Conservation (phyloP, 306 rosid species). For the Cucurbita moschata region DNA sequence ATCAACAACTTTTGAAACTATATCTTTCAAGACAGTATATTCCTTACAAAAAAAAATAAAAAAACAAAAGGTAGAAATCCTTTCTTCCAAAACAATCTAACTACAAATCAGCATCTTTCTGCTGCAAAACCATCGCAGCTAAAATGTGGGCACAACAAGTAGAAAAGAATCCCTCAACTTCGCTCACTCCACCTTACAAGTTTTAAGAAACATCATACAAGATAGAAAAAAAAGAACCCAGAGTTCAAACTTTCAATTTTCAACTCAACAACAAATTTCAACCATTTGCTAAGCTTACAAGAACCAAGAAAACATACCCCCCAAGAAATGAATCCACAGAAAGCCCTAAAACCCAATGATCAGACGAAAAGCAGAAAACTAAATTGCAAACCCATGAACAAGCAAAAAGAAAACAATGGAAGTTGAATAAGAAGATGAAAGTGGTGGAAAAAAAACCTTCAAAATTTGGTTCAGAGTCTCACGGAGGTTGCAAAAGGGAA, state of each 20-base stretch:
- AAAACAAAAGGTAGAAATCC: background rate
- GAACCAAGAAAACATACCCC: background rate
- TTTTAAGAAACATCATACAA: background rate
- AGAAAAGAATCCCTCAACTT: background rate
- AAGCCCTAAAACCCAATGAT: slow-evolving; percentile 1
- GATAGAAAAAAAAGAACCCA: background rate
- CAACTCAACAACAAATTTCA: background rate
- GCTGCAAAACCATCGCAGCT: background rate
- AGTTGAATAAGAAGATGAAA: background rate
- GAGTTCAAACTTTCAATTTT: background rate
- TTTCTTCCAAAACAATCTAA: background rate
- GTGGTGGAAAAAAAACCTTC: background rate
- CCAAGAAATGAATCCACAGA: background rate
- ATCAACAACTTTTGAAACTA: background rate
- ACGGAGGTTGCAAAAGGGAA: background rate
- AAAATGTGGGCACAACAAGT: background rate
- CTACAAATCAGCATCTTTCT: background rate
- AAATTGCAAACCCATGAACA: background rate
- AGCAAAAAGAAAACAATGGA: background rate
- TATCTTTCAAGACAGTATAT: background rate
- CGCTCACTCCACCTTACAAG: background rate
- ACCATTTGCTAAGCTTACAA: background rate
- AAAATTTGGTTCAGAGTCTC: background rate
- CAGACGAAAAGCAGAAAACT: background rate
- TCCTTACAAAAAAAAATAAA: background rate